A percentile compares a stretch with the other conserved stretches of the same genome.
phyloP scores from a whole-genome alignment of 805 yeast species.

The Cyberlindnera galapagoensis region DNA sequence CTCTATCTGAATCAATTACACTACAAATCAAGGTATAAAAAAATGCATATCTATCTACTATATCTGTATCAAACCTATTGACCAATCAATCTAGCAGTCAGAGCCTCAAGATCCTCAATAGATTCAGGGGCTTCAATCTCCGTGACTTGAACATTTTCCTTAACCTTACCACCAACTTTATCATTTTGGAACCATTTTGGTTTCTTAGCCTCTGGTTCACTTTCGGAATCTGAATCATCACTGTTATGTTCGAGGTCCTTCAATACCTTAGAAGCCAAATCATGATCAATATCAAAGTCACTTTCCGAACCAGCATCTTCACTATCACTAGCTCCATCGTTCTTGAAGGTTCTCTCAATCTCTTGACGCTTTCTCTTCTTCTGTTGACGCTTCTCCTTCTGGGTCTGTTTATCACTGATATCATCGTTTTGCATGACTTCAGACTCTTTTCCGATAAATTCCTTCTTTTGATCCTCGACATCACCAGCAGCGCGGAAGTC shows the following conservation, averaged over 20 bases:
- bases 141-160: conserved; percentile 28
- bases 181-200: conserved; percentile 34
- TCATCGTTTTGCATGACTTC: conserved; percentile 68
- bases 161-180: conserved; percentile 24
- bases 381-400: conserved; percentile 72
- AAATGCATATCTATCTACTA: no score
- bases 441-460: conserved; percentile 61
- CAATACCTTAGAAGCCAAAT: conserved; percentile 28
- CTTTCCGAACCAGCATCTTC: conserved; percentile 19
- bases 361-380: conserved; percentile 88
- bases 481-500: conserved; percentile 71
- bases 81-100: conserved; percentile 44
- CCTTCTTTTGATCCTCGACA: conserved; percentile 59
- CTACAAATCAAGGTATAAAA: no score
- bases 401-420: conserved; percentile 67
- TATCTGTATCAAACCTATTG: neutral
- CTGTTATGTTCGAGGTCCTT: conserved; percentile 25
- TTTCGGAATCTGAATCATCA: conserved; percentile 19
- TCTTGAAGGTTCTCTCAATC: conserved; percentile 44
- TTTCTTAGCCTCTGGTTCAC: conserved; percentile 25
- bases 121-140: conserved; percentile 88
- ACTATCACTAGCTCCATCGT: conserved; percentile 15
- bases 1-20: no score
- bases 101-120: conserved; percentile 88
- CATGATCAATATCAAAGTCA: conserved; percentile 33